Percentiles rank a stretch among this genome's conserved stretches.
Evolutionary conservation across 495 filamentous ascomycete species (phyloP).

Genomic region (Thozetella sp.): DNA sequence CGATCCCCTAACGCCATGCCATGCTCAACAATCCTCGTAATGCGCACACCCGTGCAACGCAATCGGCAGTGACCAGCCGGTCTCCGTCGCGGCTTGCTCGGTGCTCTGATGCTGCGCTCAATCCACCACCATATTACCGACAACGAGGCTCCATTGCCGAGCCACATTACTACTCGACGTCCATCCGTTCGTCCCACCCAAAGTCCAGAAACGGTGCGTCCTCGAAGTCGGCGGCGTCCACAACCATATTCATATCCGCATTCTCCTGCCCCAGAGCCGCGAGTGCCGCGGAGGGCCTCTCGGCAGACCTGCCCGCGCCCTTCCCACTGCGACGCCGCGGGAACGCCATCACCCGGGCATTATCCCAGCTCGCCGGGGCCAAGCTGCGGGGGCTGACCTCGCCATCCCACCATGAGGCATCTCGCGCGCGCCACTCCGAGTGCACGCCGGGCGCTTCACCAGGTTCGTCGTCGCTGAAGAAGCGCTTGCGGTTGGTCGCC

Average conservation of each 20-base stretch:
- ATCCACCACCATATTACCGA: neutral
- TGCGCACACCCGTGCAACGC: neutral
- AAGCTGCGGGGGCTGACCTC: conserved; percentile 38
- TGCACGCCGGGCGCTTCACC: conserved; percentile 2
- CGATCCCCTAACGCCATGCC: neutral
- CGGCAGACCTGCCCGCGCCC: conserved; percentile 5
- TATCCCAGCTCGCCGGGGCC: conserved; percentile 20
- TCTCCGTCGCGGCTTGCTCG: neutral
- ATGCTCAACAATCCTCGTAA: neutral
- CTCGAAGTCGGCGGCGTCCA: conserved; percentile 48
- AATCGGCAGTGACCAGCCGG: neutral
- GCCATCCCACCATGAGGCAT: conserved; percentile 25
- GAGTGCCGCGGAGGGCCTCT: conserved; percentile 7
- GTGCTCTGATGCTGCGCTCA: no score
- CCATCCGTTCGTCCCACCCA: conserved; percentile 16
- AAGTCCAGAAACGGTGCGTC: conserved; percentile 54
- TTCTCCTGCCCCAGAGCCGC: conserved; percentile 36
- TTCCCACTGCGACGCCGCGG: conserved; percentile 24
- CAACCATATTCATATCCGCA: conserved; percentile 18
- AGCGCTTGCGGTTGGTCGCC: conserved; percentile 34
- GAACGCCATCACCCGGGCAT: conserved; percentile 36
- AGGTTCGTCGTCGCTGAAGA: conserved; percentile 30
- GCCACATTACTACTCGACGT: conserved; percentile 14
- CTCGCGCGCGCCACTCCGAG: conserved; percentile 18
- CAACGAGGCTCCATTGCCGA: neutral